These are phyloP conservation scores for Trichoderma sp. DNA, from an alignment of 2,329 filamentous ascomycete species.

Conservation along the genomic window DNA sequence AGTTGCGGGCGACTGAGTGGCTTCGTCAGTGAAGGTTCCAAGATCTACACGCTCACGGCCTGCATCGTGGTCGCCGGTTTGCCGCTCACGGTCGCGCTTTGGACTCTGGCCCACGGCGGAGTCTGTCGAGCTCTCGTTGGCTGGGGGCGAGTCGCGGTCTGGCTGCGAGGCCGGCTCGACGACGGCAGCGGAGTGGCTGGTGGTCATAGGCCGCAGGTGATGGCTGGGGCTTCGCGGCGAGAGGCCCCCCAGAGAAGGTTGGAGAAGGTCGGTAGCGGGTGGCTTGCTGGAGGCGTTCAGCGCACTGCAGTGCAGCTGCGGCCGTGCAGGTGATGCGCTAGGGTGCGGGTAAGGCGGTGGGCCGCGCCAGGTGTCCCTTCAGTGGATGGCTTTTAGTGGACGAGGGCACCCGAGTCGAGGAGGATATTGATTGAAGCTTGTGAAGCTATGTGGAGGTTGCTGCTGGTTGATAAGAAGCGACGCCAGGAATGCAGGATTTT, in stretches of 20 bases:
- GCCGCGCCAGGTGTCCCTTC: conserved; percentile 18
- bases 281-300: background rate
- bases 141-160: conserved; percentile 22
- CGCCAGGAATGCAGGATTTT: background rate
- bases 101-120: conserved; percentile 24
- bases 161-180: conserved; percentile 19
- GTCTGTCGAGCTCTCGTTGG: conserved; percentile 26
- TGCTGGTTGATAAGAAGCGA: background rate
- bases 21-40: conserved; percentile 15
- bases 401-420: conserved; percentile 10
- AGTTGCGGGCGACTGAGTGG: conserved; percentile 12
- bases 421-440: no score
- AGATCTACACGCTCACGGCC: conserved; percentile 3
- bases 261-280: background rate
- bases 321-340: conserved; percentile 24
- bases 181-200: conserved; percentile 29
- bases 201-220: conserved; percentile 28
- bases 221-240: conserved; percentile 13
- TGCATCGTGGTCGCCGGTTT: conserved; percentile 23
- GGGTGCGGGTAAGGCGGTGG: background rate
- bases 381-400: conserved; percentile 10
- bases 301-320: background rate
- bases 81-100: conserved; percentile 21
- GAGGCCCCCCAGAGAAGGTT: conserved; percentile 17
- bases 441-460: background rate